Percentiles rank a stretch among this genome's conserved stretches.
These are phyloP conservation scores for Persicaria tinctoria DNA, from an alignment of 148 eudicot genomes.

Conservation along the genomic window DNA sequence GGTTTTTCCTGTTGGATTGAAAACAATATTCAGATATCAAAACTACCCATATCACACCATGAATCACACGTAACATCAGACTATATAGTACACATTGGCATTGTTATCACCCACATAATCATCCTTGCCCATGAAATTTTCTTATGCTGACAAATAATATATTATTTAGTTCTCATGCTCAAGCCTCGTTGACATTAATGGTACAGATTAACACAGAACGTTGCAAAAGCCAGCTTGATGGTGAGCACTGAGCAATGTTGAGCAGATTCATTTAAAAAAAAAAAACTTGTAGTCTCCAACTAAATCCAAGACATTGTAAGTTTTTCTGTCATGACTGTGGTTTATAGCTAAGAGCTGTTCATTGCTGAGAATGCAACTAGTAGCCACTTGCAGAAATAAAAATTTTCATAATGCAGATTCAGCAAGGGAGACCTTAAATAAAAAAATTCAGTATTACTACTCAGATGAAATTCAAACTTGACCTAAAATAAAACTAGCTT, in stretches of 20 bases:
- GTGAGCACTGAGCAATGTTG: not conserved
- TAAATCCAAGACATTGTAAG: not conserved
- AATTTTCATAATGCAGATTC: not conserved
- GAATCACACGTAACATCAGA: not conserved
- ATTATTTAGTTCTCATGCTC: not conserved
- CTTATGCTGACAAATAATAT: not conserved
- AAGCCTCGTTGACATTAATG: not conserved
- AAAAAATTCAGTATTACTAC: not conserved
- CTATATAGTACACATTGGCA: not conserved
- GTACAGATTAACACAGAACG: not conserved
- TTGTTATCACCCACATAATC: not conserved
- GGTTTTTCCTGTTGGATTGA: conserved; percentile 2
- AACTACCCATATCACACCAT: not conserved
- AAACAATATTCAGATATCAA: not conserved
- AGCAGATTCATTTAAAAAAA: not conserved
- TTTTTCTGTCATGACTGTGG: not conserved
- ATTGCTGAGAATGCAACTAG: not conserved
- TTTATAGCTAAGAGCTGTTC: not conserved
- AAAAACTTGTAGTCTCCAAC: not conserved
- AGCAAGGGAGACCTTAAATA: not conserved
- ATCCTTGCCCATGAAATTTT: not conserved
- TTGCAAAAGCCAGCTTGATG: not conserved
- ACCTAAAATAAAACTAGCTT: not conserved
- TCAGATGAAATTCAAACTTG: not conserved
- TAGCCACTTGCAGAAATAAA: not conserved